These are phyloP conservation scores for Penicillium pulvis DNA, from an alignment of 495 filamentous ascomycete genomes.

Conservation along the genomic window DNA sequence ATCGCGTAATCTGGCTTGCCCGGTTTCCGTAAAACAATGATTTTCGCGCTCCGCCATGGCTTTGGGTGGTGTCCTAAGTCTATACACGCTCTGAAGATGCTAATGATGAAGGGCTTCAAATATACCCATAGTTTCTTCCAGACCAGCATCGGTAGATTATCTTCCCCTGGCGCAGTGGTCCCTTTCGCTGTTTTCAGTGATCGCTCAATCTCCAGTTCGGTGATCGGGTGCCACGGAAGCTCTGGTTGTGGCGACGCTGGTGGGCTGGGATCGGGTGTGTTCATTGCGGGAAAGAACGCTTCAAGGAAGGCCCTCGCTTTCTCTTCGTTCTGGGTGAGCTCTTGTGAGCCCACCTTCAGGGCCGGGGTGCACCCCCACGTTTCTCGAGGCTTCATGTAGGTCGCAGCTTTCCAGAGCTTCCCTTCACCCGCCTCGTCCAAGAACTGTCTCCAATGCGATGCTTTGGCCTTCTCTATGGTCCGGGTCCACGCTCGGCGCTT, in stretches of 20 bases:
- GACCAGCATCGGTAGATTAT: slow-evolving; percentile 23
- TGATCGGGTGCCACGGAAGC: slow-evolving; percentile 26
- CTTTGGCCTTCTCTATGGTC: slow-evolving; percentile 21
- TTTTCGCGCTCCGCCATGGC: slow-evolving; percentile 20
- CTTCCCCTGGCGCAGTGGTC: slow-evolving; percentile 27
- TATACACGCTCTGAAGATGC: slow-evolving; percentile 6
- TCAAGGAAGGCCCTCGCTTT: slow-evolving; percentile 29
- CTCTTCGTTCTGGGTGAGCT: slow-evolving; percentile 23
- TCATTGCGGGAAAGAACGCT: slow-evolving; percentile 30
- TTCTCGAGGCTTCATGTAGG: slow-evolving; percentile 30
- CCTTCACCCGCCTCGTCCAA: slow-evolving; percentile 24
- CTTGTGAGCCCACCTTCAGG: slow-evolving; percentile 10
- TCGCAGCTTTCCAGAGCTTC: slow-evolving; percentile 26
- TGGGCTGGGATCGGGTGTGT: slow-evolving; percentile 9
- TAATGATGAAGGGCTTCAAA: slow-evolving; percentile 16
- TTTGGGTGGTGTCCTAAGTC: slow-evolving; percentile 25
- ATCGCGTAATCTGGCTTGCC: slow-evolving; percentile 27
- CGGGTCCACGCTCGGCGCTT: slow-evolving; percentile 20
- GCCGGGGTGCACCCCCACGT: slow-evolving; percentile 20
- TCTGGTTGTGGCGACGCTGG: neutral
- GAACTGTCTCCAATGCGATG: slow-evolving; percentile 22
- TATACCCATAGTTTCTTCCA: slow-evolving; percentile 28
- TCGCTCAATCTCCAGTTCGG: slow-evolving; percentile 27
- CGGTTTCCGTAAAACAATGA: slow-evolving; percentile 29
- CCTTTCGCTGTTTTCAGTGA: slow-evolving; percentile 24